Evolutionary conservation across 1,284 basidiomycete species (phyloP).

Genomic region (Trichosporon sp.): DNA sequence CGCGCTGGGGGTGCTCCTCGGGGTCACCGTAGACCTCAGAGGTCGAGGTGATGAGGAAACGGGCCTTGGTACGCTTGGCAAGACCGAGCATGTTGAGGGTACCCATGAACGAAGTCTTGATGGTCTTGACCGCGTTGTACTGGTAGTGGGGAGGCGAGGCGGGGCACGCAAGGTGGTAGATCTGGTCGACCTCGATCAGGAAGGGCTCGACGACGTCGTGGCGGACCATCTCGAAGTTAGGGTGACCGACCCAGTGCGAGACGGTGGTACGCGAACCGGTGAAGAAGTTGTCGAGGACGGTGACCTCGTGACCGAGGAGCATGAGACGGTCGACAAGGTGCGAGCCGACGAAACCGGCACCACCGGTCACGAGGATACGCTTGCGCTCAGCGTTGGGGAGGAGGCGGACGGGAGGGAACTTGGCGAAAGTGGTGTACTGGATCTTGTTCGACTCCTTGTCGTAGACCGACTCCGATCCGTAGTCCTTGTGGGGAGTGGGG

Average conservation of each 20-base stretch:
- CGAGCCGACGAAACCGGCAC: slow-evolving; percentile 95
- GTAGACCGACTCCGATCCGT: slow-evolving; percentile 81
- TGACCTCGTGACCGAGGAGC: slow-evolving; percentile 96
- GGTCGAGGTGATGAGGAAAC: slow-evolving; percentile 92
- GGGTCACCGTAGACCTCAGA: slow-evolving; percentile 95
- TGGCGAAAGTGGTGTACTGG: slow-evolving; percentile 84
- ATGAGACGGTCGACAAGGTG: slow-evolving; percentile 96
- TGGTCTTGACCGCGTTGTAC: slow-evolving; percentile 91
- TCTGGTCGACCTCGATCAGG: slow-evolving; percentile 97
- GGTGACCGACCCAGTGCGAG: slow-evolving; percentile 93
- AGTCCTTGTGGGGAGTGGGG: slow-evolving; percentile 56
- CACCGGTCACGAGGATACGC: slow-evolving; percentile 84
- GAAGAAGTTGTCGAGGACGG: slow-evolving; percentile 97
- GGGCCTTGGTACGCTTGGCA: slow-evolving; percentile 95
- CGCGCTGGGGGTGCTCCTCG: slow-evolving; percentile 91
- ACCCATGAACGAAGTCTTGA: slow-evolving; percentile 97
- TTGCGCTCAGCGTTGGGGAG: slow-evolving; percentile 77
- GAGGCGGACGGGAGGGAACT: slow-evolving; percentile 87
- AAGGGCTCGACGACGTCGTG: slow-evolving; percentile 96
- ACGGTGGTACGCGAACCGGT: slow-evolving; percentile 89
- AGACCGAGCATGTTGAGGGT: slow-evolving; percentile 97
- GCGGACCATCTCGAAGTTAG: slow-evolving; percentile 95
- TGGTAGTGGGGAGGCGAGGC: slow-evolving; percentile 95
- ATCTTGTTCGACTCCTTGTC: slow-evolving; percentile 75
- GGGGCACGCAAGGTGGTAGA: slow-evolving; percentile 94